Evolutionary conservation across 2,329 filamentous ascomycete genomes (phyloP), one percentile per base, ranked within the genome.

Genomic region (Colletotrichum lini): DNA sequence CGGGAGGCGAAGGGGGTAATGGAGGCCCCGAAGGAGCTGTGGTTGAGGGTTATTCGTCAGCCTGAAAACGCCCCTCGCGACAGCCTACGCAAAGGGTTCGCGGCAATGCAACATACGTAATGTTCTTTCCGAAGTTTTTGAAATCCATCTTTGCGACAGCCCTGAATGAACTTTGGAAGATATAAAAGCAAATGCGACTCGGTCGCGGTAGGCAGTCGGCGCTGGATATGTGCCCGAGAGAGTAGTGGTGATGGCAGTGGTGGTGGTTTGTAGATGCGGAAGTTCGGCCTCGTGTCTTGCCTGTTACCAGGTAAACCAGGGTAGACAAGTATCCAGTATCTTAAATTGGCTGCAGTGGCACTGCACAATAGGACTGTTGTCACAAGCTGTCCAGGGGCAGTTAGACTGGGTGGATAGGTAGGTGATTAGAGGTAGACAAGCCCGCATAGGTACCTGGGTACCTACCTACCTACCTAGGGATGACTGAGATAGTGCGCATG

Each of bases 1-100:
- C 96, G 93, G 79, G 94, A 93, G 75, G 95, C 95, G 81, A 97
- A 98, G 45, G 96, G 96, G 75, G 94, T 95, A 84, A 98, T 94
- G 77, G 92, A 92, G 75, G 93, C 92, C 80, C 95, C 95, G 79
- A 90, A 81, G 79, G 85, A 87, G 79, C 86, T 87, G 77, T 15
- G 54, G n/a, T 65, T 80, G 79, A 78, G 73, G 74, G 70, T 57
- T 52, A 57, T 57, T 76, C 68, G 58, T 73, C 63, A 65, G 68
- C 58, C 42, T 72, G 21, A 15, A 59, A 40, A 35, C 47, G 38
- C 26, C 61, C 42, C 38, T 53, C 50, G n/a, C 49, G 18, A 64
- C 23, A 47, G 9, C 35, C 16, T 13, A 47, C 63, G 44, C 61
- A 70, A 64, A 65, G 69, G 72, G 72, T 64, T 35, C 42, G 53